phyloP scores from a whole-genome alignment of 2,329 filamentous ascomycete species.

The Diaporthe ilicicola region DNA sequence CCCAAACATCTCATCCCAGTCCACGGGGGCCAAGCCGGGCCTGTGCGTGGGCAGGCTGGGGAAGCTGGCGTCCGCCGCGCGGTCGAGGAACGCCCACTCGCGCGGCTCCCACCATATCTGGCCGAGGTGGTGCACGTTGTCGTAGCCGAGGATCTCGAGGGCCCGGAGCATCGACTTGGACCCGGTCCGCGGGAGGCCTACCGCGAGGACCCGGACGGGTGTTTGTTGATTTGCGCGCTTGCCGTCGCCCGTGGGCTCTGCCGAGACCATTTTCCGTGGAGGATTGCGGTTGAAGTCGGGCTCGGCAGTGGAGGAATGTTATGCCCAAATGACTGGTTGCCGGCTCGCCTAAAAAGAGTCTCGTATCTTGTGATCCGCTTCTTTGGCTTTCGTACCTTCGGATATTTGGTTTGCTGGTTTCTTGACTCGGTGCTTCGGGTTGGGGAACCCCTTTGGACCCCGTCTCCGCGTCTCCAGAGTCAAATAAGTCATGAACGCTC shows the following conservation, averaged over 20 bases:
- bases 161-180: constrained; percentile 20
- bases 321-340: neutral
- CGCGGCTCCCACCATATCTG: constrained; percentile 6
- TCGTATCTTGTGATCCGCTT: neutral
- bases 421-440: neutral
- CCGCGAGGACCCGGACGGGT: constrained; percentile 6
- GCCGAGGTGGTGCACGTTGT: constrained; percentile 17
- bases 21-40: constrained; percentile 13
- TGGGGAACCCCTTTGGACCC: neutral
- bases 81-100: constrained; percentile 20
- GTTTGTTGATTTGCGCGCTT: neutral
- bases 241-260: neutral
- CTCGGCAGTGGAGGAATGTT: neutral
- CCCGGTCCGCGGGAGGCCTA: constrained; percentile 29
- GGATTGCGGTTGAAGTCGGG: neutral
- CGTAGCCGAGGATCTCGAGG: constrained; percentile 17
- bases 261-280: constrained; percentile 1
- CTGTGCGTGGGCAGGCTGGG: constrained; percentile 18
- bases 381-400: neutral
- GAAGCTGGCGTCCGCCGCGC: constrained; percentile 25
- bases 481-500: neutral
- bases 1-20: constrained; percentile 35
- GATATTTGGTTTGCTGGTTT: neutral
- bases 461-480: neutral
- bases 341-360: neutral